phyloP scores from a whole-genome alignment of 202 grass and related monocot genomes.

The Zizania palustris region DNA sequence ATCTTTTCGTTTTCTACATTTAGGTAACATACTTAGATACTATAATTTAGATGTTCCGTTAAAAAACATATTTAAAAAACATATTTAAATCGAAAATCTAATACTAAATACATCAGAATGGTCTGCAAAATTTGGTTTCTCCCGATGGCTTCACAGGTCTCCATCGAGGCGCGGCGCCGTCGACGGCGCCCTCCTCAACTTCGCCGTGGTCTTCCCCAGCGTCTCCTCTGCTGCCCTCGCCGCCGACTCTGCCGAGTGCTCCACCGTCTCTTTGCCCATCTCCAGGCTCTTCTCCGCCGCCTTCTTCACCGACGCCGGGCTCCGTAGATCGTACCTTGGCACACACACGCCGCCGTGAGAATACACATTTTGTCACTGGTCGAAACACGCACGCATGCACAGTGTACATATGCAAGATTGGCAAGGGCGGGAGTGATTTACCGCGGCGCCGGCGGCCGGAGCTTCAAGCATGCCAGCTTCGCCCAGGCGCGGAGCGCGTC shows the following conservation, averaged over 20 bases:
- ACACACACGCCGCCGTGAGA: constrained; percentile 4
- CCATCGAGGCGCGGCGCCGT: not conserved
- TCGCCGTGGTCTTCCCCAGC: constrained; percentile 53
- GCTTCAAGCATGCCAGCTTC: constrained; percentile 54
- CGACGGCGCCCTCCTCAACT: constrained; percentile 48
- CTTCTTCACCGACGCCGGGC: constrained; percentile 43
- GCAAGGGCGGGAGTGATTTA: not conserved
- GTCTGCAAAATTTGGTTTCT: not conserved
- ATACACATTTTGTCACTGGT: not conserved
- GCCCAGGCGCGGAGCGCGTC: constrained; percentile 58
- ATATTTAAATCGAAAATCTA: no score
- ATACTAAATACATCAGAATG: not conserved
- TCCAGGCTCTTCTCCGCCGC: constrained; percentile 56
- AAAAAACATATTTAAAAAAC: no score
- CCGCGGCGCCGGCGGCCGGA: constrained; percentile 49
- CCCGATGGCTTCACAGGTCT: constrained; percentile 32
- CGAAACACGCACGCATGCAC: not conserved
- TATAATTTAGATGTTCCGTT: no score
- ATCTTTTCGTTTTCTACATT: no score
- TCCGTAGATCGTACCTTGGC: constrained; percentile 33
- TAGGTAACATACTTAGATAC: no score
- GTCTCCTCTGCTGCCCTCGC: constrained; percentile 50
- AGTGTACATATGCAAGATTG: no score
- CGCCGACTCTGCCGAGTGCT: constrained; percentile 59
- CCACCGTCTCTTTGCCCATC: constrained; percentile 55